Conservation (phyloP, 306 rosid species). For the Glycine soja region DNA sequence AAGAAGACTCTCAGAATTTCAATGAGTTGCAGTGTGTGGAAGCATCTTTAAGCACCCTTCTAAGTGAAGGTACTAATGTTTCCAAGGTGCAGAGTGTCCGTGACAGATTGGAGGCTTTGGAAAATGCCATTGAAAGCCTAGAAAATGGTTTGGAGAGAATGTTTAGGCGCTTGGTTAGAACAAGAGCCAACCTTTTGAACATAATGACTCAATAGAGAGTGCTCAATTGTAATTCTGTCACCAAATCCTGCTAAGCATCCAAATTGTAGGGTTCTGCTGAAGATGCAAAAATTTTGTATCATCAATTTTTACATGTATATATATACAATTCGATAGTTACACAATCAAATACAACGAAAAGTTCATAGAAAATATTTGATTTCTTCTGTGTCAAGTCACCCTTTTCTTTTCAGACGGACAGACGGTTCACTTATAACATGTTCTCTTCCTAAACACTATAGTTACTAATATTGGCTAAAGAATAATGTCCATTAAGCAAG, state of each 20-base stretch:
- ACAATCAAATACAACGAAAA: constrained; percentile 39
- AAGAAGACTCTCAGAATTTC: constrained; percentile 39
- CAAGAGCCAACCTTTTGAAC: constrained; percentile 71
- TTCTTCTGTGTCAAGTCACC: neutral
- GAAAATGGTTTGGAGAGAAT: constrained; percentile 64
- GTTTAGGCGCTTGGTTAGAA: constrained; percentile 66
- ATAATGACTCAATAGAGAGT: constrained; percentile 55
- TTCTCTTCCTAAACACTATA: neutral
- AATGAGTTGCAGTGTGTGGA: constrained; percentile 64
- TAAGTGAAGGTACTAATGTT: constrained; percentile 36
- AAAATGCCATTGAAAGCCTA: constrained; percentile 56
- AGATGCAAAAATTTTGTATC: constrained; percentile 32
- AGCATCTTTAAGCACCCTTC: constrained; percentile 44
- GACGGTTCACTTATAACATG: neutral
- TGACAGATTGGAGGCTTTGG: constrained; percentile 58
- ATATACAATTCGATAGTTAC: neutral
- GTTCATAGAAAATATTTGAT: neutral
- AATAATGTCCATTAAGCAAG: no score
- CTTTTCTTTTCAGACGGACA: neutral
- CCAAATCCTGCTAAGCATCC: no score
- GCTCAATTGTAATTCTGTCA: neutral
- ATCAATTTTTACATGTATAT: constrained; percentile 34
- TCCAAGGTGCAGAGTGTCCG: constrained; percentile 48
- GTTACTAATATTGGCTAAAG: no score
- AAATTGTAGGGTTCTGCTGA: neutral